Evolutionary conservation across 2,329 filamentous ascomycete species (phyloP).

Genomic region (Penicillium sp.): DNA sequence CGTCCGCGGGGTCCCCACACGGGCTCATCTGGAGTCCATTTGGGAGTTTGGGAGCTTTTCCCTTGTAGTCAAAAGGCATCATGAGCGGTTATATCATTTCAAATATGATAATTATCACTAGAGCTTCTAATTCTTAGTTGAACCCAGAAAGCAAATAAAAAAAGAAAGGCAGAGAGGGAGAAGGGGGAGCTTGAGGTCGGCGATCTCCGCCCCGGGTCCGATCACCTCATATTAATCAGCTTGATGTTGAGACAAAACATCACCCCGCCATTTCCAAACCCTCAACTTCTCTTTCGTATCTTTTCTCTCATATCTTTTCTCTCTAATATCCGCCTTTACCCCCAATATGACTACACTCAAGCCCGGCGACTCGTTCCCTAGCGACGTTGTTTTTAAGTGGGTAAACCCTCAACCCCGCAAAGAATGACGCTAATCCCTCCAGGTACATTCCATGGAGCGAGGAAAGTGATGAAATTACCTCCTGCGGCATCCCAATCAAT

Average conservation of each 20-base stretch:
- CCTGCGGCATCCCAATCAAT: constrained; percentile 67
- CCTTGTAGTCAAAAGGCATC: too few species aligned
- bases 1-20: not conserved
- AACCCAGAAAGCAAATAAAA: not conserved
- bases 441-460: constrained; percentile 69
- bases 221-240: constrained; percentile 9
- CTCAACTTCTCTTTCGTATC: not conserved
- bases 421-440: not conserved
- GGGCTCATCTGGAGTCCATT: not conserved
- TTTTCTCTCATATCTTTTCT: not conserved
- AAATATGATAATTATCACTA: not conserved
- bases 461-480: constrained; percentile 59
- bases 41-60: not conserved
- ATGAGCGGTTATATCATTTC: not conserved
- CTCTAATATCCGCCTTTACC: not conserved
- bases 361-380: constrained; percentile 72
- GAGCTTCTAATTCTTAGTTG: not conserved
- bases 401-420: constrained; percentile 18
- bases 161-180: not conserved
- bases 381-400: constrained; percentile 65
- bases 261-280: constrained; percentile 1
- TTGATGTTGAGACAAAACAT: not conserved
- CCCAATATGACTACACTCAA: constrained; percentile 57
- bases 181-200: not conserved
- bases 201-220: not conserved